Conservation (phyloP, 139 green algal species). For the Chlamydomonas sp. region DNA sequence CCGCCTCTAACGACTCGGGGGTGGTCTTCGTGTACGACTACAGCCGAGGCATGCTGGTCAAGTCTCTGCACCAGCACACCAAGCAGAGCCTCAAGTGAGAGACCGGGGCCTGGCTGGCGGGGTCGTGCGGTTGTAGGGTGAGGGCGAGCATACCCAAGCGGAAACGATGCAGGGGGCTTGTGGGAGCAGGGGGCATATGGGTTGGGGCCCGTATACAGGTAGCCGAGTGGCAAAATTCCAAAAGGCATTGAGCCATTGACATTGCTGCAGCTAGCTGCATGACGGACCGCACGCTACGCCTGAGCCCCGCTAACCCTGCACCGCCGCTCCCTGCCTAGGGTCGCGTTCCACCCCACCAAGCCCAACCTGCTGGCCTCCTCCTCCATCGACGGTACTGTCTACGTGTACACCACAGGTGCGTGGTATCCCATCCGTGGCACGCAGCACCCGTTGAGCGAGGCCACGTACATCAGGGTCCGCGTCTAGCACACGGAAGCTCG, state of each 20-base stretch:
- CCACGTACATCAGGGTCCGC: too few relatives aligned
- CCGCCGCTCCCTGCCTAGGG: constrained; percentile 2
- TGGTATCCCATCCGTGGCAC: too few relatives aligned
- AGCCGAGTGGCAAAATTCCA: too few relatives aligned
- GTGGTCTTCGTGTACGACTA: constrained; percentile 54
- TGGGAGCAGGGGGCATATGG: neutral
- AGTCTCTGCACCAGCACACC: constrained; percentile 44
- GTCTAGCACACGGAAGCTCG: too few relatives aligned
- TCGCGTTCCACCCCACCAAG: constrained; percentile 41
- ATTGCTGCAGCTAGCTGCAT: too few relatives aligned
- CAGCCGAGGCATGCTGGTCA: constrained; percentile 37
- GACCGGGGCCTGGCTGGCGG: neutral
- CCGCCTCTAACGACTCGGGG: constrained; percentile 38
- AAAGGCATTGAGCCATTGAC: too few relatives aligned
- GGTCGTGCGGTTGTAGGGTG: neutral
- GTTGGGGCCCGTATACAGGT: too few relatives aligned
- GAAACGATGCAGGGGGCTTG: neutral
- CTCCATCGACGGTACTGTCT: constrained; percentile 44
- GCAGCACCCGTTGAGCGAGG: too few relatives aligned
- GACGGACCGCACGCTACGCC: too few relatives aligned
- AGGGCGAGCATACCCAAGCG: neutral
- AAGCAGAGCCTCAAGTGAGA: constrained; percentile 36
- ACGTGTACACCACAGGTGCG: constrained; percentile 13
- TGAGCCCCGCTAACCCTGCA: too few relatives aligned
- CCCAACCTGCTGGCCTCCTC: constrained; percentile 45